These are phyloP conservation scores for Aspergillus quadricinctus DNA, from an alignment of 2,329 filamentous ascomycete genomes.

Conservation along the genomic window DNA sequence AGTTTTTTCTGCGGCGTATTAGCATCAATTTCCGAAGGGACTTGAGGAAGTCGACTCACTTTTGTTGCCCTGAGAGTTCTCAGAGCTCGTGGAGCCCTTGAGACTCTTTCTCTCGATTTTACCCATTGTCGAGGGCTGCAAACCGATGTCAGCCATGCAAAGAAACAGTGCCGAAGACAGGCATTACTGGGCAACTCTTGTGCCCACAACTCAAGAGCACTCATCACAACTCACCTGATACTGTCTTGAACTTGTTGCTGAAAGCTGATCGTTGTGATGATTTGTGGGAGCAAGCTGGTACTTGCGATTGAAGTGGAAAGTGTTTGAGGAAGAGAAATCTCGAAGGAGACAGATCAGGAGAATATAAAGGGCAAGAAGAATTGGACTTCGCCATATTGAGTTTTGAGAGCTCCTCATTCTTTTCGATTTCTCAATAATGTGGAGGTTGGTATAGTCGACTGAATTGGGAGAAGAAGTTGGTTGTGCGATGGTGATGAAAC, in stretches of 20 bases:
- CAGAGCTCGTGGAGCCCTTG: neutral
- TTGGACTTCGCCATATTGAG: neutral
- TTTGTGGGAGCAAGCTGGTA: neutral
- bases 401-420: constrained; percentile 5
- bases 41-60: neutral
- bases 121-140: neutral
- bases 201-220: neutral
- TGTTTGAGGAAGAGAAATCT: neutral
- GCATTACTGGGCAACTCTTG: neutral
- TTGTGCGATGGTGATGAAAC: neutral
- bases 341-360: neutral
- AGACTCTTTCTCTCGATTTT: neutral
- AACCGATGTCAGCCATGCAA: neutral
- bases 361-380: neutral
- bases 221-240: neutral
- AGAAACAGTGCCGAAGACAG: neutral
- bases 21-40: neutral
- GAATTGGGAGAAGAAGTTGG: neutral
- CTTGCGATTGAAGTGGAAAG: neutral
- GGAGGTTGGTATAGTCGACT: constrained; percentile 14
- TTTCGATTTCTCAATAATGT: constrained; percentile 5
- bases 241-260: neutral
- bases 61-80: neutral
- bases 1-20: neutral
- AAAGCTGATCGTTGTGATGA: neutral